Percentiles rank a stretch among this genome's conserved stretches.
These are phyloP conservation scores for Tylopilus balloui DNA, from an alignment of 768 basidiomycete genomes.

Conservation along the genomic window DNA sequence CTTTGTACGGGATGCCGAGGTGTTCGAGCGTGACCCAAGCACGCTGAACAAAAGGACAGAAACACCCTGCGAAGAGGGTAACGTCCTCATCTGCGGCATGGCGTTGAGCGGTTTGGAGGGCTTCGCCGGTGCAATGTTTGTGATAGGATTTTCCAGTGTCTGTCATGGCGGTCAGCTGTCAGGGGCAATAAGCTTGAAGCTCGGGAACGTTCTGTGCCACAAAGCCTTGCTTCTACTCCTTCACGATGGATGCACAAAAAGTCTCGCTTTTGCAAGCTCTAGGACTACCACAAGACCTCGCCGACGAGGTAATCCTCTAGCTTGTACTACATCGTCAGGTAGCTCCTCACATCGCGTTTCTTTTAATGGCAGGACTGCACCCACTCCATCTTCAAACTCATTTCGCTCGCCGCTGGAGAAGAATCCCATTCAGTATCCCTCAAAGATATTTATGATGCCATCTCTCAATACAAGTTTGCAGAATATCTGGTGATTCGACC, in stretches of 20 bases:
- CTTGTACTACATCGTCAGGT: background rate
- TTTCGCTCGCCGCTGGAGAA: constrained; percentile 15
- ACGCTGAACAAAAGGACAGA: constrained; percentile 81
- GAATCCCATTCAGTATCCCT: constrained; percentile 9
- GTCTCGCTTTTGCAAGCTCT: constrained; percentile 16
- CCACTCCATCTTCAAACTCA: constrained; percentile 15
- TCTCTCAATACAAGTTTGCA: constrained; percentile 13
- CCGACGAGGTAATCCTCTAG: constrained; percentile 19
- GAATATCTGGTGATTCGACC: constrained; percentile 15
- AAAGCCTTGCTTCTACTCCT: too few species aligned
- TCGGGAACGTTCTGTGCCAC: too few species aligned
- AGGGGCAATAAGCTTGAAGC: background rate
- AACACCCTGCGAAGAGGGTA: constrained; percentile 67
- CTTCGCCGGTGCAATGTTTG: constrained; percentile 42
- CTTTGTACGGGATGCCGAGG: constrained; percentile 67
- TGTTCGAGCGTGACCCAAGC: constrained; percentile 75
- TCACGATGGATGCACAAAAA: background rate
- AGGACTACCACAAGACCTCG: constrained; percentile 17
- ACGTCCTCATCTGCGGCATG: constrained; percentile 50
- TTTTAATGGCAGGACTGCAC: constrained; percentile 16
- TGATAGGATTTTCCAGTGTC: constrained; percentile 42
- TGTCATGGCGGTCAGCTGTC: constrained; percentile 8
- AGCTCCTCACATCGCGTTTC: background rate
- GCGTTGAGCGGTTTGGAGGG: constrained; percentile 50
- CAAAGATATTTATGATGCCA: constrained; percentile 13